Base-by-base conservation (phyloP, 176 grass and related monocot genomes). In the Hsuehochloa calcarea region DNA sequence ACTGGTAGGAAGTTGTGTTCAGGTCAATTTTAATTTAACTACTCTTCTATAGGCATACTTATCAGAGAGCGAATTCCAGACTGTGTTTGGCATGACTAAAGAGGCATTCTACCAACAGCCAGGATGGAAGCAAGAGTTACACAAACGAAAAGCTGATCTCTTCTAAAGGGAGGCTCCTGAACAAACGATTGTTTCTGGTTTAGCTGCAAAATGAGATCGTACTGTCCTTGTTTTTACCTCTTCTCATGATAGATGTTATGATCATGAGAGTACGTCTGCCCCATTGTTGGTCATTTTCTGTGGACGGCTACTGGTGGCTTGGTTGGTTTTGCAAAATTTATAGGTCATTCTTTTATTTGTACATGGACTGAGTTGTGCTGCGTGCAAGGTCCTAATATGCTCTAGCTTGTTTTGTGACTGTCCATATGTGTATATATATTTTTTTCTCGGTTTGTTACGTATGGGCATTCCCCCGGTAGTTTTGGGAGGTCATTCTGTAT, bases 81-180 rank as follows among this genome's bases (percentile, higher is more conserved):
- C 44, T 39, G 80, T 98, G 63, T 87, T 98, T 50, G 89, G 89
- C 14, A 85, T 98, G 76, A 80, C 89, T 60, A 95, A 92, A 64
- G 93, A 92, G 68, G 75, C 87, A 31, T 98, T 98, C 85, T 95
- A 94, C 90, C 66, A 67, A 74, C 95, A 98, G 54, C 93, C 95
- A 59, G 94, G 81, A 54, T 98, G 95, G 95, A 98, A 98, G 90
- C 95, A 98, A 86, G 95, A 98, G 72, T 80, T 98, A 34, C 93
- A 90, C 72, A 98, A 98, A 78, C 85, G 89, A 77, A 98, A 95
- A 89, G 83, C 87, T 37, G 91, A 93, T 70, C 95, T 98, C 67
- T 98, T 98, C 89, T 98, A 70, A 81, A 70, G 66, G 27, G 10
- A 9, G 45, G 40, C 61, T 52, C 16, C 22, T 65, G 45, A 90